Percentiles rank a stretch among this genome's conserved stretches.
Evolutionary conservation across 768 basidiomycete species (phyloP).

Genomic region (Neoboletus brunneissimus): DNA sequence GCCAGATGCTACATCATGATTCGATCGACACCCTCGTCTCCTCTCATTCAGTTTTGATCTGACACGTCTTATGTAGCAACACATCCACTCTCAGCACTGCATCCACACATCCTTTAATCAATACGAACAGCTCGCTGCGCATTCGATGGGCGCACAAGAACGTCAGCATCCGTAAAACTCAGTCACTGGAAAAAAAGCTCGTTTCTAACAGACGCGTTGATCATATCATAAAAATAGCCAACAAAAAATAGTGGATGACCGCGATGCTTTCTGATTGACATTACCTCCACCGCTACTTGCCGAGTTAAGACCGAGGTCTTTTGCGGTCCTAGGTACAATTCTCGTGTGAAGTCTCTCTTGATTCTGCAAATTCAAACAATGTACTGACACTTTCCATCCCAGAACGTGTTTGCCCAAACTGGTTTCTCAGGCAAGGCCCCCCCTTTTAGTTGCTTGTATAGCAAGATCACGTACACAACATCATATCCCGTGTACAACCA

Average conservation of each 20-base stretch:
- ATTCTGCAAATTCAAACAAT: conserved; percentile 8
- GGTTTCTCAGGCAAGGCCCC: conserved; percentile 26
- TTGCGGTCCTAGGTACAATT: conserved; percentile 12
- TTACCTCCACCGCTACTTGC: conserved; percentile 14
- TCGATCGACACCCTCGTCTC: conserved; percentile 21
- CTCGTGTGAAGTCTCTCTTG: conserved; percentile 17
- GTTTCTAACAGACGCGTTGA: conserved; percentile 1
- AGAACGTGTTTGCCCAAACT: background rate
- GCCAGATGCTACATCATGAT: conserved; percentile 20
- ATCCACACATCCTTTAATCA: conserved; percentile 6
- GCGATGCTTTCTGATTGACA: conserved; percentile 21
- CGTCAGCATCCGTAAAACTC: conserved; percentile 5
- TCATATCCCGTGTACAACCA: conserved; percentile 7
- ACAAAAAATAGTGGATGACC: conserved; percentile 6
- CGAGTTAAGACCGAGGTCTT: conserved; percentile 24
- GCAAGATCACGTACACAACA: conserved; percentile 29
- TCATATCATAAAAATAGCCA: conserved; percentile 3
- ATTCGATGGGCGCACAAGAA: conserved; percentile 7
- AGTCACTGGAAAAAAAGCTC: conserved; percentile 7
- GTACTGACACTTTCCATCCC: conserved; percentile 7
- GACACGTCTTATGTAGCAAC: conserved; percentile 23
- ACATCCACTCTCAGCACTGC: conserved; percentile 20
- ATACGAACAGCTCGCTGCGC: background rate
- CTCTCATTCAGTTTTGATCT: conserved; percentile 18
- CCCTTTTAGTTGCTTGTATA: conserved; percentile 16